Percentiles rank a stretch among this genome's conserved stretches.
These are phyloP conservation scores for Entophlyctis luteolus DNA, from an alignment of 192 early-diverging fungal genomes.

Conservation along the genomic window DNA sequence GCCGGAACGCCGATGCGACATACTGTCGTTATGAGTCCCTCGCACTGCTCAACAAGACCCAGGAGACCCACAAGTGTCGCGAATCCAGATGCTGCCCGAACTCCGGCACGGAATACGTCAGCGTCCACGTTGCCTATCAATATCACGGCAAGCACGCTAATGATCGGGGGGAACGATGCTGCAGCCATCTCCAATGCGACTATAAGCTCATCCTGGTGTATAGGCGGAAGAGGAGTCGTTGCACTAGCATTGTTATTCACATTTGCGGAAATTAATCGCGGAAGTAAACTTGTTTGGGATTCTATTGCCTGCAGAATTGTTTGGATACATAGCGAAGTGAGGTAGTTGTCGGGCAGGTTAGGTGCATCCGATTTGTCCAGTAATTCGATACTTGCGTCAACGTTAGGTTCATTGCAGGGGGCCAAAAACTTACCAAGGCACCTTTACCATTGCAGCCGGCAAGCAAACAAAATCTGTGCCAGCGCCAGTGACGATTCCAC, in stretches of 20 bases:
- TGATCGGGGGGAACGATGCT: constrained; percentile 73
- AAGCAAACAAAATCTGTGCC: constrained; percentile 31
- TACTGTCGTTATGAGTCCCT: constrained; percentile 80
- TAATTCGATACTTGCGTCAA: constrained; percentile 59
- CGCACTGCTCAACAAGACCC: constrained; percentile 70
- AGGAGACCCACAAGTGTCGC: constrained; percentile 78
- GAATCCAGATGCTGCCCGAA: constrained; percentile 70
- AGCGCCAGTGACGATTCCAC: not conserved
- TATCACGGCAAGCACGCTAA: constrained; percentile 73
- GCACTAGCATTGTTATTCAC: not conserved
- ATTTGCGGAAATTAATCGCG: constrained; percentile 31
- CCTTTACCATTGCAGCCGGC: constrained; percentile 26
- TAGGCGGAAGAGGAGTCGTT: constrained; percentile 12
- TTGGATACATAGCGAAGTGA: constrained; percentile 73
- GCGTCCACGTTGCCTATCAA: constrained; percentile 77
- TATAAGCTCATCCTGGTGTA: constrained; percentile 42
- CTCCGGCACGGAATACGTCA: constrained; percentile 67
- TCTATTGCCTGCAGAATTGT: constrained; percentile 70
- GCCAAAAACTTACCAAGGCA: constrained; percentile 26
- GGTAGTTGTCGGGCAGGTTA: constrained; percentile 79
- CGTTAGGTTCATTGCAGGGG: not conserved
- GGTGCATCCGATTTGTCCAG: constrained; percentile 93
- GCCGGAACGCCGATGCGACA: constrained; percentile 77
- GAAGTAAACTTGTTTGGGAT: constrained; percentile 60
- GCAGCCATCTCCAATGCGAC: constrained; percentile 75